Conservation (phyloP, 768 basidiomycete species). For the Kondoa malvinella region DNA sequence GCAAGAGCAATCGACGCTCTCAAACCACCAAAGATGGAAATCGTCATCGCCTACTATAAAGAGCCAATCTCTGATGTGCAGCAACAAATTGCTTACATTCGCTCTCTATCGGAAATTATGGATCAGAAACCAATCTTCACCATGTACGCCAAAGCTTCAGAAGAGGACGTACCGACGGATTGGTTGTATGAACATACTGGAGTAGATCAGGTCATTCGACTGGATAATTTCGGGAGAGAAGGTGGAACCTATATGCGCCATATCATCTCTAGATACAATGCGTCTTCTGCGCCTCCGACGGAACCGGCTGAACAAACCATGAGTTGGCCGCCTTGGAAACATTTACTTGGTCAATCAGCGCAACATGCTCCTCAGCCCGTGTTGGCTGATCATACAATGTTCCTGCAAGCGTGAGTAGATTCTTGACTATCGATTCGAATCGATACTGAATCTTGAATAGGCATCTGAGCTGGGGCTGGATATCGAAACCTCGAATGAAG, state of each 20-base stretch:
- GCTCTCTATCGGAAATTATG: not conserved
- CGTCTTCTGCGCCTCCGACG: not conserved
- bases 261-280: not conserved
- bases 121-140: not conserved
- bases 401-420: conserved; percentile 11
- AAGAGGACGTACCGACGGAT: not conserved
- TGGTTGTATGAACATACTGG: not conserved
- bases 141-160: not conserved
- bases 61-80: not conserved
- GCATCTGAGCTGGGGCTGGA: conserved; percentile 18
- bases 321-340: not conserved
- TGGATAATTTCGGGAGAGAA: not conserved
- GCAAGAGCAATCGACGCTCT: not conserved
- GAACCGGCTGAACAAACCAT: not conserved
- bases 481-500: conserved; percentile 10
- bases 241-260: not conserved
- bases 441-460: not conserved
- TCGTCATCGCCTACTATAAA: not conserved
- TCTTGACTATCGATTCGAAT: not conserved
- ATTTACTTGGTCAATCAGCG: not conserved
- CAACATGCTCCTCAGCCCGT: not conserved
- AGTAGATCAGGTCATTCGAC: not conserved
- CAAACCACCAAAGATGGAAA: not conserved
- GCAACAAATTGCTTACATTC: not conserved
- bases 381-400: conserved; percentile 18